Conservation (phyloP, 805 yeast genomes). For the Blastobotrys mokoenaii region DNA sequence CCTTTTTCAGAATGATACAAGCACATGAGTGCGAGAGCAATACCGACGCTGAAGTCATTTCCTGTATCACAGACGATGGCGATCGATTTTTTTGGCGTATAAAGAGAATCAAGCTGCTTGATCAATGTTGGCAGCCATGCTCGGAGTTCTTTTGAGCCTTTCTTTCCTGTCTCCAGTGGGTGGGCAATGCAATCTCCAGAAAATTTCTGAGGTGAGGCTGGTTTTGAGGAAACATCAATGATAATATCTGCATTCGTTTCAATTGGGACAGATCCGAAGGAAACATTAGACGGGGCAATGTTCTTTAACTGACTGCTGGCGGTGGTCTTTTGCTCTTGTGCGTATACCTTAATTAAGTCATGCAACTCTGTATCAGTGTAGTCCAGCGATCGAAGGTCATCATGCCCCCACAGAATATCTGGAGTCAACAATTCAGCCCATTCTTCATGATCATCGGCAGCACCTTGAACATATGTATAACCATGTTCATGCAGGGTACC, state of each 20-base stretch:
- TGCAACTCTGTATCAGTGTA: slow-evolving; percentile 10
- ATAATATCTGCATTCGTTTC: slow-evolving; percentile 5
- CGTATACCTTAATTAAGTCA: slow-evolving; percentile 8
- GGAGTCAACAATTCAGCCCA: slow-evolving; percentile 63
- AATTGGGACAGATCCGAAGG: no score
- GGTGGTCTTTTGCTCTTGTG: not conserved
- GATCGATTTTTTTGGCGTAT: slow-evolving; percentile 19
- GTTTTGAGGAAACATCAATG: slow-evolving; percentile 11
- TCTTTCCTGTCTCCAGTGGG: slow-evolving; percentile 37
- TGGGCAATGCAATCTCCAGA: slow-evolving; percentile 2
- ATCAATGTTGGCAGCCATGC: slow-evolving; percentile 38
- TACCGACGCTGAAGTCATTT: slow-evolving; percentile 56
- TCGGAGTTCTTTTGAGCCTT: slow-evolving; percentile 58
- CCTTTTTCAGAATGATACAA: slow-evolving; percentile 38
- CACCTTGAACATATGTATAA: slow-evolving; percentile 75
- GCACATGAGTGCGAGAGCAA: slow-evolving; percentile 46
- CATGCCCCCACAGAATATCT: slow-evolving; percentile 44
- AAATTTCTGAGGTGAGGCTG: no score
- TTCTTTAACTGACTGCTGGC: no score
- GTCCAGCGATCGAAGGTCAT: slow-evolving; percentile 8
- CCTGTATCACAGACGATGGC: slow-evolving; percentile 57
- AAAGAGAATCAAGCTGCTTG: slow-evolving; percentile 16
- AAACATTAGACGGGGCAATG: no score
- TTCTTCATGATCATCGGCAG: slow-evolving; percentile 88
- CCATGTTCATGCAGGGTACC: slow-evolving; percentile 42